Base-by-base conservation (phyloP, 2,329 filamentous ascomycete genomes). In the Botrytis paeoniae region DNA sequence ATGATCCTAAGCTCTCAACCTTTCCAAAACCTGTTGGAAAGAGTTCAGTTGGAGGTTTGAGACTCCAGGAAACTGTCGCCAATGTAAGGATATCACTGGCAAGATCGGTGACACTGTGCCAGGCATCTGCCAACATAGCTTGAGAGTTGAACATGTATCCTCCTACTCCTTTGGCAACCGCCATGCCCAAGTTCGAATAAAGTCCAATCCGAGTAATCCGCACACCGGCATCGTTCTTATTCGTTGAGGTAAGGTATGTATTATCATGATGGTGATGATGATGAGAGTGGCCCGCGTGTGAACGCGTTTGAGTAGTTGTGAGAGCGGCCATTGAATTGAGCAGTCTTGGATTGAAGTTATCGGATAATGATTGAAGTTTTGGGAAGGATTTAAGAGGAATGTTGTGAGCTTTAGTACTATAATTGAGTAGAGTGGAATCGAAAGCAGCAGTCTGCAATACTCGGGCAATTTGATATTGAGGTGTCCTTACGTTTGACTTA, bases 11-110 rank as follows among this genome's bases (percentile, higher is more conserved):
- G 79, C 94, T 97, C 85, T 99, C 96, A n/a, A 99, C 89, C 85
- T 99, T 99, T 81, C 96, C 96, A 81, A 97, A 99, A 2, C 96
- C 96, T 79, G 91, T 89, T 3, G 96, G 96, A 81, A 97, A 99
- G 59, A 88, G 88, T 71, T 92, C 88, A 18, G 93, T 93, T 0
- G 96, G 94, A 9, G 93, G 91, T 79, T 92, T 94, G 74, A 98
- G 84, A 74, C 95, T 97, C 90, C 93, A 97, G 32, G 95, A 95
- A 64, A 99, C 95, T 16, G 96, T 99, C 25, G 93, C 93, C 32
- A 99, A 88, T 0, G 96, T 99, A 82, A 98, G 90, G 78, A 99
- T 88, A 82, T 99, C 96, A 70, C 95, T 98, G 74, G 97, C 94
- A 73, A 99, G 89, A 83, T 99, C 96, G 66, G 95, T 97, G 77